Evolutionary conservation across 805 yeast genomes (phyloP).

Genomic region (Candida sithepensis): DNA sequence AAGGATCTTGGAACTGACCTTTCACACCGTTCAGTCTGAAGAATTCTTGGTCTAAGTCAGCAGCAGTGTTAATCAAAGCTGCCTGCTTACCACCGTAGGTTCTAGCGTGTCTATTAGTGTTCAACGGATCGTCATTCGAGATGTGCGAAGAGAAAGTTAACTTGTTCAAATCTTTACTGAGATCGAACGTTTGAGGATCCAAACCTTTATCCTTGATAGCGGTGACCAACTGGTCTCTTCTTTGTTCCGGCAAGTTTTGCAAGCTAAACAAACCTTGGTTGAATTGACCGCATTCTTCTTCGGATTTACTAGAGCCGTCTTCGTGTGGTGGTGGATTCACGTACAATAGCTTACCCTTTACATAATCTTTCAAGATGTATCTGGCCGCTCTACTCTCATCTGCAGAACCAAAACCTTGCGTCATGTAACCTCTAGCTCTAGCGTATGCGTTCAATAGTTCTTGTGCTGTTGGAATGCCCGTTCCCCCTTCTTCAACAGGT

Average conservation of each 20-base stretch:
- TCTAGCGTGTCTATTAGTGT: constrained; percentile 42
- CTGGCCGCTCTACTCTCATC: constrained; percentile 95
- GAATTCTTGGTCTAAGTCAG: constrained; percentile 81
- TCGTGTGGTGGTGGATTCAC: constrained; percentile 85
- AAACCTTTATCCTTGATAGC: constrained; percentile 62
- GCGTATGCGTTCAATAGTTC: constrained; percentile 91
- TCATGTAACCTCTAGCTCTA: constrained; percentile 94
- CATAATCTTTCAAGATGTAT: constrained; percentile 89
- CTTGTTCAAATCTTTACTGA: constrained; percentile 64
- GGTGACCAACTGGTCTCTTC: constrained; percentile 64
- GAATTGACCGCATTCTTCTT: constrained; percentile 58
- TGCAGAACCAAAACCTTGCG: constrained; percentile 95
- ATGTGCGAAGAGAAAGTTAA: constrained; percentile 80
- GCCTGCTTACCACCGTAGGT: constrained; percentile 81
- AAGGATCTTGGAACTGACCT: constrained; percentile 68
- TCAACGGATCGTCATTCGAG: constrained; percentile 42
- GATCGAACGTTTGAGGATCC: constrained; percentile 48
- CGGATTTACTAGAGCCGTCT: constrained; percentile 48
- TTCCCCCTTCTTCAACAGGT: constrained; percentile 82
- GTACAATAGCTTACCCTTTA: constrained; percentile 81
- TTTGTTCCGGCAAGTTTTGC: constrained; percentile 61
- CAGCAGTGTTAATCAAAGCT: constrained; percentile 72
- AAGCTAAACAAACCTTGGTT: constrained; percentile 73
- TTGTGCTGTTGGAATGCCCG: constrained; percentile 83
- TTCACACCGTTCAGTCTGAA: constrained; percentile 63